Conservation (phyloP, 768 basidiomycete genomes). For the Boletus bicolor region DNA sequence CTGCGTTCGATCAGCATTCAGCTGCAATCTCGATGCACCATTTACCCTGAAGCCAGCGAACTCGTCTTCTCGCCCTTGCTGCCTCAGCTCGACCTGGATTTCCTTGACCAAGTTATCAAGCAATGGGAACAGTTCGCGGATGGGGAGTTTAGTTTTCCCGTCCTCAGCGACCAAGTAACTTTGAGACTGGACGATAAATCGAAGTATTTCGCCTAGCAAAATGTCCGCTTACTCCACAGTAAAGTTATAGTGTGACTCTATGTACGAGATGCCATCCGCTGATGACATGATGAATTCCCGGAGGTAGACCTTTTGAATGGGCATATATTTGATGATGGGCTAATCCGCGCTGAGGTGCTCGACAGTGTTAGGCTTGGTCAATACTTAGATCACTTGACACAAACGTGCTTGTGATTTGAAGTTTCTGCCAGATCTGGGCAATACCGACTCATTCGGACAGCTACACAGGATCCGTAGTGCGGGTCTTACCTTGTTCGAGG, state of each 20-base stretch:
- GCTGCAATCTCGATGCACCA: neutral
- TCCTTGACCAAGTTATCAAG: conserved; percentile 35
- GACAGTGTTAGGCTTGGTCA: neutral
- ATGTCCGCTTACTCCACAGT: conserved; percentile 35
- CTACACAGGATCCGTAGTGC: neutral
- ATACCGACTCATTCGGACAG: neutral
- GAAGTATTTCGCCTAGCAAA: neutral
- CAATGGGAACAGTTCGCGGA: conserved; percentile 36
- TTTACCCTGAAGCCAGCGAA: conserved; percentile 42
- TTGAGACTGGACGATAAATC: neutral
- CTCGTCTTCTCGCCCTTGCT: conserved; percentile 38
- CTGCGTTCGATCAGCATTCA: neutral
- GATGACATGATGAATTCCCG: conserved; percentile 37
- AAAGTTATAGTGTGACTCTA: conserved; percentile 43
- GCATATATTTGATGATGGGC: conserved; percentile 30
- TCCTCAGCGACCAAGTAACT: conserved; percentile 42
- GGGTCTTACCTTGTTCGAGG: conserved; percentile 34
- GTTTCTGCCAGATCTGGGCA: conserved; percentile 23
- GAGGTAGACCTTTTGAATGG: conserved; percentile 16
- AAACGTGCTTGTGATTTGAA: conserved; percentile 20
- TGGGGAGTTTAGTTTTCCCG: conserved; percentile 36
- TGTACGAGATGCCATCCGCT: conserved; percentile 45
- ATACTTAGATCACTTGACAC: conserved; percentile 20
- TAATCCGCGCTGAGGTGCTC: neutral
- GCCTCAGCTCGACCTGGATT: conserved; percentile 33